A percentile compares a stretch with the other conserved stretches of the same genome.
These are phyloP conservation scores for Monosporozyma aerobia DNA, from an alignment of 805 yeast genomes.

Conservation along the genomic window DNA sequence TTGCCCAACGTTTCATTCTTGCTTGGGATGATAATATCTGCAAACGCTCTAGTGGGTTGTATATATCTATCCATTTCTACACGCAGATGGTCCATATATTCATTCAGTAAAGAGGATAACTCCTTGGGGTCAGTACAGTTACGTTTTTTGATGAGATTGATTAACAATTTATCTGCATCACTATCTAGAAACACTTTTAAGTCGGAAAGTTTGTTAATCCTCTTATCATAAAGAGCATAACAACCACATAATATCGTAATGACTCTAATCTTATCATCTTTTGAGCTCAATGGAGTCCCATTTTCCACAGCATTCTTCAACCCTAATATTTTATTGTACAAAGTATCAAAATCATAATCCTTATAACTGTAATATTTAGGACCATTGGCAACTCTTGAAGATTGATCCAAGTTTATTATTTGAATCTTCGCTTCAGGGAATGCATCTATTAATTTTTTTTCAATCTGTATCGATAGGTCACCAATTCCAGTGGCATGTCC, in stretches of 20 bases:
- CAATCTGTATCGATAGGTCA: slow-evolving; percentile 32
- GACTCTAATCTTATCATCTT: neutral
- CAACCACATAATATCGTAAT: slow-evolving; percentile 60
- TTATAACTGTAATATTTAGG: slow-evolving; percentile 12
- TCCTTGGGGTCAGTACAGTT: slow-evolving; percentile 10
- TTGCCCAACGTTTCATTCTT: slow-evolving; percentile 21
- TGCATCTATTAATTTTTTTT: slow-evolving; percentile 22
- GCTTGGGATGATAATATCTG: slow-evolving; percentile 28
- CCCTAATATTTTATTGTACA: slow-evolving; percentile 13
- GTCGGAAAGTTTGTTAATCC: slow-evolving; percentile 45
- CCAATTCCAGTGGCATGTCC: slow-evolving; percentile 26
- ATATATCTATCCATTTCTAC: slow-evolving; percentile 26
- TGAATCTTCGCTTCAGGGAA: slow-evolving; percentile 21
- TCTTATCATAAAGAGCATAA: slow-evolving; percentile 63
- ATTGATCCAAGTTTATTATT: slow-evolving; percentile 37
- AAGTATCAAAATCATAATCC: slow-evolving; percentile 29
- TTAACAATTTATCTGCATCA: slow-evolving; percentile 75
- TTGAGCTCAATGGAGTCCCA: slow-evolving; percentile 8
- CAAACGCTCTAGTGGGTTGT: slow-evolving; percentile 23
- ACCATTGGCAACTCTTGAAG: slow-evolving; percentile 7
- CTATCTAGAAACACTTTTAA: slow-evolving; percentile 70
- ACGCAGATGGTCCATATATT: slow-evolving; percentile 25
- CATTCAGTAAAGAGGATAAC: slow-evolving; percentile 16
- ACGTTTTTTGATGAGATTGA: slow-evolving; percentile 53
- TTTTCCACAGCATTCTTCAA: neutral